Evolutionary conservation across 192 early-diverging fungal species (phyloP).

Genomic region (Podila minutissima): DNA sequence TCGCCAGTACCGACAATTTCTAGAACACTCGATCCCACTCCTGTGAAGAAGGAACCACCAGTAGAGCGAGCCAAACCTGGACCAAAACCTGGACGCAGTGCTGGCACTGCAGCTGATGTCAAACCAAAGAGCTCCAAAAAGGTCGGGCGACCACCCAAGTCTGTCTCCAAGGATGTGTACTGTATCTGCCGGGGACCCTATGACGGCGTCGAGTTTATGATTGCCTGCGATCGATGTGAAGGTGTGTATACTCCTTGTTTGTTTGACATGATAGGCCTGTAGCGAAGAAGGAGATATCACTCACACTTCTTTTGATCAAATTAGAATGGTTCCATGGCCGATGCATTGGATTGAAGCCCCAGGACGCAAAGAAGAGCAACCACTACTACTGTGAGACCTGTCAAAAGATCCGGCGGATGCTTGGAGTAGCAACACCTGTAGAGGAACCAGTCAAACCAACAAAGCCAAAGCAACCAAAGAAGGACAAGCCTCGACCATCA

Average conservation of each 20-base stretch:
- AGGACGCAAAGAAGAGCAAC: constrained; percentile 48
- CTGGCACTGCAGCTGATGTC: background rate
- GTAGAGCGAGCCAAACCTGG: background rate
- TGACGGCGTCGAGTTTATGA: constrained; percentile 66
- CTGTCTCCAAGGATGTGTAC: constrained; percentile 50
- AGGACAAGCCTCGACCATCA: constrained; percentile 4
- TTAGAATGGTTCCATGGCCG: constrained; percentile 70
- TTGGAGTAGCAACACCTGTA: constrained; percentile 12
- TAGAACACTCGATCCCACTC: background rate
- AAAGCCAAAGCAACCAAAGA: constrained; percentile 24
- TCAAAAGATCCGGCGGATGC: constrained; percentile 30
- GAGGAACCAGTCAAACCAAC: background rate
- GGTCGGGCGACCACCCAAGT: constrained; percentile 32
- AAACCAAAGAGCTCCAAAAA: constrained; percentile 32
- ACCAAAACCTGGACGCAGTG: background rate
- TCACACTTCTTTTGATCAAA: too few relatives aligned
- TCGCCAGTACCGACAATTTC: background rate
- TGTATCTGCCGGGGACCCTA: constrained; percentile 63
- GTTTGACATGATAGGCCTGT: background rate
- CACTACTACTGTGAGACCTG: constrained; percentile 40
- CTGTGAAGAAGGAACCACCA: constrained; percentile 14
- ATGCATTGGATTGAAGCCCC: constrained; percentile 58
- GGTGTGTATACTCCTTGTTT: constrained; percentile 25
- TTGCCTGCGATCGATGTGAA: constrained; percentile 64
- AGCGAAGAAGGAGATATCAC: background rate